Evolutionary conservation across 2,329 filamentous ascomycete species (phyloP).

Genomic region (Fusarium temperatum): DNA sequence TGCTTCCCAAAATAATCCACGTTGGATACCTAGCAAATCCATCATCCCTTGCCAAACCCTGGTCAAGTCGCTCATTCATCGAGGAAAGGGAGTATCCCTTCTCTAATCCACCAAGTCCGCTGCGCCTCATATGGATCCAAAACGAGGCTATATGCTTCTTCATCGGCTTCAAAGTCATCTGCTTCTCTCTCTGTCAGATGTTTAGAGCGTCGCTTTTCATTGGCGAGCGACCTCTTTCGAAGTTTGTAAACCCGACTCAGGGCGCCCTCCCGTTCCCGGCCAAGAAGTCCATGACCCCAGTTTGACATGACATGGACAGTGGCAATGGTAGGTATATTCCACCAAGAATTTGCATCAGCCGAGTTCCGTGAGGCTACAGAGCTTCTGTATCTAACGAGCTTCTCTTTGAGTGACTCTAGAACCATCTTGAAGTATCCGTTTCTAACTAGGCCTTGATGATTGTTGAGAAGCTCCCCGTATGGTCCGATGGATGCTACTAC

Average conservation of each 20-base stretch:
- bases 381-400: not conserved
- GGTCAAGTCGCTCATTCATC: fast-evolving
- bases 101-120: not conserved
- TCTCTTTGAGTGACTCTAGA: not conserved
- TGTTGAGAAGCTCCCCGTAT: not conserved
- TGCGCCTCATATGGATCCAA: not conserved
- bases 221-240: not conserved
- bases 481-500: not conserved
- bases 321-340: too few species aligned
- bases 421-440: not conserved
- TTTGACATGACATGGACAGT: not conserved
- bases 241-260: not conserved
- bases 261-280: fast-evolving
- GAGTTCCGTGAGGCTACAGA: not conserved
- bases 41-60: too few species aligned
- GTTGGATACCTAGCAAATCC: too few species aligned
- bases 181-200: fast-evolving
- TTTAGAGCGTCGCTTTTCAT: fast-evolving
- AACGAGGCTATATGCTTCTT: not conserved
- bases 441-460: not conserved
- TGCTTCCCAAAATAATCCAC: not conserved
- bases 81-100: not conserved
- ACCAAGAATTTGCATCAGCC: too few species aligned
- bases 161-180: not conserved
- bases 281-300: not conserved